Evolutionary conservation across 2,329 filamentous ascomycete genomes (phyloP), one percentile per base, ranked within the genome.

Genomic region (Sporothrix sp.): DNA sequence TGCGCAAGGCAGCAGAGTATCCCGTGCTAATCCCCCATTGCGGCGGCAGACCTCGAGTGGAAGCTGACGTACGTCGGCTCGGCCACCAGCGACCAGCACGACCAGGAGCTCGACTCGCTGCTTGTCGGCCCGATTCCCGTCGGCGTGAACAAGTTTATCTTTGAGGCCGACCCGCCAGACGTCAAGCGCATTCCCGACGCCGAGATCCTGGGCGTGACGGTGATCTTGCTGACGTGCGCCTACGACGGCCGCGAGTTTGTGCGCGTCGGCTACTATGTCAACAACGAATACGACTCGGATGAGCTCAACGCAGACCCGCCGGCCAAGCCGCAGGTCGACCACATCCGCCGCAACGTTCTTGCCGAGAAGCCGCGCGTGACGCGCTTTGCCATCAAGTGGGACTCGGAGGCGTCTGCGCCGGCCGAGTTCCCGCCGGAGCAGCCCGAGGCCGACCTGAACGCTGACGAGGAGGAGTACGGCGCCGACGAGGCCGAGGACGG

Each of bases 21-120:
- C 39, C 27, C 16, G 4, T 20, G 25, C 21, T 20, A 16, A 7
- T n/a, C 5, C 7, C 16, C 18, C 6, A 37, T n/a, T 16, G n/a
- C n/a, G 16, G 5, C 36, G 8, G 4, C 62, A 95, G 93, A 98
- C 71, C 82, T 98, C 55, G 93, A 98, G 71, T 98, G 93, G 93
- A 98, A 98, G 71, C 76, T 98, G 62, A 98, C 89, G 67, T 98
- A 98, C 62, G 93, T 98, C 65, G 94, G 93, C 63, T 98, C 93
- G 60, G 93, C 94, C 57, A 97, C 91, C 48, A 95, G 88, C 56
- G 89, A 93, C 65, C 89, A 97, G 68, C 90, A 97, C 66, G 93
- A 98, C 66, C 93, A 98, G 71, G 93, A 97, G 70, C 89, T 98
- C 61, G 93, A 98, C 70, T 90, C 87, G 20, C 83, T 98, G 53